Base-by-base conservation (phyloP, 192 early-diverging fungal species). In the Coemansia sp. region DNA sequence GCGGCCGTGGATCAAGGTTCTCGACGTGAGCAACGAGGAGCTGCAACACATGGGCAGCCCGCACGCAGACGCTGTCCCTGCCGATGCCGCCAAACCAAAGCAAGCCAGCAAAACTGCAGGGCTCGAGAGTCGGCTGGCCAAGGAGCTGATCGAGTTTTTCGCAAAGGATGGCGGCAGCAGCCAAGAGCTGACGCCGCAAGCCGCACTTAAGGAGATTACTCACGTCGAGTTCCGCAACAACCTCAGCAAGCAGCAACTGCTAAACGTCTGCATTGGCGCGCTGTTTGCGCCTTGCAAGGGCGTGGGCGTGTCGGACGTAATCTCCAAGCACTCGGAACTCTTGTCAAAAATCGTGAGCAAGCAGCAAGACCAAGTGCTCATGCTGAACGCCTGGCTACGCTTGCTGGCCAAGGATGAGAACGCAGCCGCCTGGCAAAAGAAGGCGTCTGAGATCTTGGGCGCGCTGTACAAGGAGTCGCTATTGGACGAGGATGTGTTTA, bases 181-280 rank as follows among this genome's bases (percentile, higher is more conserved):
- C 42, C 31, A 68, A 20, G 43, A 40, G 51, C 59, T 58, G 1
- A 43, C 77, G 17, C 60, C 86, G 38, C 75, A 85, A 7, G 86
- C 86, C 3, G 86, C 89, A 69, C 83, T 91, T 45, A 94, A 94
- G 67, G 91, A 95, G 65, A 86, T 94, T 37, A 95, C 92, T 4
- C 88, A 91, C 14, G 60, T 93, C 8, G 94, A 95, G 78, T 94
- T 94, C 83, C 88, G 90, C 41, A 87, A 95, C 73, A 89, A 89
- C 64, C 74, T 95, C 62, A 82, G 85, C 59, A 95, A 95, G 81
- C 87, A 85, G 51, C 91, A 94, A 73, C 68, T 95, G 29, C 86
- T 93, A 37, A 84, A 83, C 59, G 79, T 92, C 6, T 73, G 93
- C 32, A 67, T 94, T 19, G 71, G 85, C 0, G 84, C 86, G 20